phyloP scores from a whole-genome alignment of 179 eudicot species.

The Camellia oleifera region DNA sequence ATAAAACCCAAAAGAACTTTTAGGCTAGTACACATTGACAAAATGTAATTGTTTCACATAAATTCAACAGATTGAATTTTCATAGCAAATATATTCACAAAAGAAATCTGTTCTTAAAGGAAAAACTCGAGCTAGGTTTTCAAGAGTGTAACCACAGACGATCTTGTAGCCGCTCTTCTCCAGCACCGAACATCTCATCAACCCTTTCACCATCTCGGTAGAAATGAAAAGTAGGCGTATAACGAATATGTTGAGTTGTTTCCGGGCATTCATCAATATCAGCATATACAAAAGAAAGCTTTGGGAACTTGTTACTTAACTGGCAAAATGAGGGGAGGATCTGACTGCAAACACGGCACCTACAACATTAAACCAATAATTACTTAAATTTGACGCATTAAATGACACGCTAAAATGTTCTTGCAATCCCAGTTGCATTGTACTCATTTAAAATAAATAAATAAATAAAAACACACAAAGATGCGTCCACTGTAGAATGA shows the following conservation, averaged over 20 bases:
- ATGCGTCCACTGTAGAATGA: neutral
- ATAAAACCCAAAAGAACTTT: neutral
- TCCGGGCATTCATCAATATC: constrained; percentile 88
- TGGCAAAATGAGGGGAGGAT: constrained; percentile 62
- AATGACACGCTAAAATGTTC: neutral
- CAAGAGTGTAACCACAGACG: constrained; percentile 81
- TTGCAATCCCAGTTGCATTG: neutral
- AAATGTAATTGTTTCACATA: neutral
- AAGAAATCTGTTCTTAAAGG: neutral
- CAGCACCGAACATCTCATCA: constrained; percentile 89
- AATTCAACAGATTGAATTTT: neutral
- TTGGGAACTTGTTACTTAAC: constrained; percentile 68
- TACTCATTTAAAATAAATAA: neutral
- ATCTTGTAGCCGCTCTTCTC: constrained; percentile 74
- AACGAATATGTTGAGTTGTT: constrained; percentile 74
- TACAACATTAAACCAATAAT: constrained; percentile 17
- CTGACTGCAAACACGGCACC: constrained; percentile 82
- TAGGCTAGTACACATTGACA: too few relatives aligned
- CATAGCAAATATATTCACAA: neutral
- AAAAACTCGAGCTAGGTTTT: neutral
- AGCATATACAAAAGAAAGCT: constrained; percentile 69
- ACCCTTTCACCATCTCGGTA: constrained; percentile 89
- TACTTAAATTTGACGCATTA: too few relatives aligned
- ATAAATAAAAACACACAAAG: neutral
- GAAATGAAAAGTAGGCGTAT: constrained; percentile 87